A percentile compares a stretch with the other conserved stretches of the same genome.
These are phyloP conservation scores for Kickxella alabastrina DNA, from an alignment of 192 early-diverging fungal genomes.

Conservation along the genomic window DNA sequence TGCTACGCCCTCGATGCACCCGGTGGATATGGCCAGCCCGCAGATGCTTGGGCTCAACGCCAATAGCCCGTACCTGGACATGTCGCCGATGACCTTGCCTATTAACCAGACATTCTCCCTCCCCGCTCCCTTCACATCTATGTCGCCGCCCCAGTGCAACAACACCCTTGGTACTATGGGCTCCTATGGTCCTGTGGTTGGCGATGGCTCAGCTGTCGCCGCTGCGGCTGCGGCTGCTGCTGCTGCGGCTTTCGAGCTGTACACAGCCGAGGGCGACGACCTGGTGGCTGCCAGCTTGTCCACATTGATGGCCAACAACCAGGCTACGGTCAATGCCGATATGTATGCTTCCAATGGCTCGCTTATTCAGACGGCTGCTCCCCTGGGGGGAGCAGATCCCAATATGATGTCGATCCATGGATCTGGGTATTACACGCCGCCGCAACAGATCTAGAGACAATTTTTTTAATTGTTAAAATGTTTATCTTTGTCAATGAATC, in stretches of 20 bases:
- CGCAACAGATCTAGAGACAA: too few relatives aligned
- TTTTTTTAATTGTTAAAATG: too few relatives aligned
- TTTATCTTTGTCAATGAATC: too few relatives aligned
- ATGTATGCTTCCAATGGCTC: not conserved
- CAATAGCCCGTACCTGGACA: constrained; percentile 33
- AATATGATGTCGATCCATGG: too few relatives aligned
- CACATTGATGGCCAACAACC: constrained; percentile 17
- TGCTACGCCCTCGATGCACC: constrained; percentile 6
- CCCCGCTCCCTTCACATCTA: constrained; percentile 8
- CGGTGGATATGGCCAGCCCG: constrained; percentile 9
- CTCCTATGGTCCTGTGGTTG: not conserved
- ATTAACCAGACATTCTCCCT: constrained; percentile 24
- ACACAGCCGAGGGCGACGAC: constrained; percentile 27
- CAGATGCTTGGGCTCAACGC: too few relatives aligned
- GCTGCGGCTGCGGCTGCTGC: not conserved
- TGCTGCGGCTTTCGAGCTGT: constrained; percentile 26
- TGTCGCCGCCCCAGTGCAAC: constrained; percentile 6
- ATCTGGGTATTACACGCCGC: too few relatives aligned
- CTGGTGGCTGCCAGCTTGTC: constrained; percentile 37
- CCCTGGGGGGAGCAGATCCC: too few relatives aligned
- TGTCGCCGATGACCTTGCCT: constrained; percentile 30
- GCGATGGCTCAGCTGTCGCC: constrained; percentile 4
- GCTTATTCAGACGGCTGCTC: too few relatives aligned
- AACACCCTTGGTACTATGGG: constrained; percentile 5
- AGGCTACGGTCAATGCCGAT: constrained; percentile 4